A percentile compares a stretch with the other conserved stretches of the same genome.
Conservation (phyloP, 176 grass and related monocot genomes). For the Typha latifolia region DNA sequence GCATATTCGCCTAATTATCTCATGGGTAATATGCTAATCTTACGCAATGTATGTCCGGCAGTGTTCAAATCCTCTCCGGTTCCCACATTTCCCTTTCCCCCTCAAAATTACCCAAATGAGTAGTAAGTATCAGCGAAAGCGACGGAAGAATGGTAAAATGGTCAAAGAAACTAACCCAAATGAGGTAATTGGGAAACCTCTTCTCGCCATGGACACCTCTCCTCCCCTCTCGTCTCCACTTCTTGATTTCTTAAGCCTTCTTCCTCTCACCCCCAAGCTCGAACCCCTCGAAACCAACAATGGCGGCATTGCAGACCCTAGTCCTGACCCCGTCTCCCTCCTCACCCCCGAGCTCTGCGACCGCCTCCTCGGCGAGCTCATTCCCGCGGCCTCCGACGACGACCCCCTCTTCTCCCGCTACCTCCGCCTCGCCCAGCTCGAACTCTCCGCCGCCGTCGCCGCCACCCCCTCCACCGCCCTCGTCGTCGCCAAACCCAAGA, state of each 20-base stretch:
- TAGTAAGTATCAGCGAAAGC: no score
- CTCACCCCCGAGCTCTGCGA: slow-evolving; percentile 21
- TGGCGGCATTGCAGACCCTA: neutral
- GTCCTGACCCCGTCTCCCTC: slow-evolving; percentile 2
- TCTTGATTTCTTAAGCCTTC: neutral
- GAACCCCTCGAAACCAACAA: slow-evolving; percentile 17
- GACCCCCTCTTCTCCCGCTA: slow-evolving; percentile 9
- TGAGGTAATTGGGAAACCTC: no score
- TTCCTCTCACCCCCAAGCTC: slow-evolving; percentile 32
- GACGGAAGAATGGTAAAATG: no score
- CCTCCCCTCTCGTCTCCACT: neutral
- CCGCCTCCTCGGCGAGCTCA: slow-evolving; percentile 10
- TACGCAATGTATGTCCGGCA: no score
- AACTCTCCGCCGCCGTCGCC: neutral
- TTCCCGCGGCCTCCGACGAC: slow-evolving; percentile 24
- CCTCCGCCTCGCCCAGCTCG: slow-evolving; percentile 20
- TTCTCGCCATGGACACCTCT: neutral
- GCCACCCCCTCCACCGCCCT: neutral
- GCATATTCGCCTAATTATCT: no score
- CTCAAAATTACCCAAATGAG: no score
- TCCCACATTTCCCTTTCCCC: no score
- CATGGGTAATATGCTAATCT: no score
- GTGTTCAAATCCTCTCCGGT: no score
- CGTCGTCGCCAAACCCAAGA: slow-evolving; percentile 23
- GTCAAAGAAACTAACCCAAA: no score